Evolutionary conservation across 2,329 filamentous ascomycete species (phyloP).

Genomic region (Ceratocystiopsis minuta): DNA sequence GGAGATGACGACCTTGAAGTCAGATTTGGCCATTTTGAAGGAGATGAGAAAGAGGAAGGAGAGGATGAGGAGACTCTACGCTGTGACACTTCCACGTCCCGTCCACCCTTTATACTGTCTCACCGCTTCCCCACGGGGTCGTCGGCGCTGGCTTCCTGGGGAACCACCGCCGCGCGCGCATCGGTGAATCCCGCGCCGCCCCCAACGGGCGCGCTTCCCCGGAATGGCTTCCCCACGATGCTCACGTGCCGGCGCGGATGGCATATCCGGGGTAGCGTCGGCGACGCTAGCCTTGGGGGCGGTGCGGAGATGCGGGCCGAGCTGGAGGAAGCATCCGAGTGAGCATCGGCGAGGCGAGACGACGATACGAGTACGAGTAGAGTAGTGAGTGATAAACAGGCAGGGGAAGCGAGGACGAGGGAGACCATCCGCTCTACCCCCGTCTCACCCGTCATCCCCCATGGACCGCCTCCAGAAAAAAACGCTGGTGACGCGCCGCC

Average conservation of each 20-base stretch:
- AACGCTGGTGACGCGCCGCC: constrained; percentile 13
- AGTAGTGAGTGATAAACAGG: too few relatives aligned
- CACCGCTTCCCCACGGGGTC: too few relatives aligned
- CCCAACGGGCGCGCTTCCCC: too few relatives aligned
- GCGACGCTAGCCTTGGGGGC: not conserved
- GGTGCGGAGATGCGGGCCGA: not conserved
- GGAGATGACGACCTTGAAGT: constrained; percentile 25
- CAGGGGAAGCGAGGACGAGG: too few relatives aligned
- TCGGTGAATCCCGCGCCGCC: not conserved
- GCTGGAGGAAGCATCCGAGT: not conserved
- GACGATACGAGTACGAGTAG: too few relatives aligned
- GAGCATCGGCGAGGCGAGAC: too few relatives aligned
- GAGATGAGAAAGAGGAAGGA: not conserved
- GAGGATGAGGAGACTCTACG: not conserved
- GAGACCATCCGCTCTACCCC: too few relatives aligned
- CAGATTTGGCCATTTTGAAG: not conserved
- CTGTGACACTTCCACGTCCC: too few relatives aligned
- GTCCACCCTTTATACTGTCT: not conserved
- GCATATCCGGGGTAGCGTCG: not conserved
- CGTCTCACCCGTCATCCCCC: too few relatives aligned
- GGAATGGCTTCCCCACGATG: not conserved
- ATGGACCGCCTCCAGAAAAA: constrained; percentile 14
- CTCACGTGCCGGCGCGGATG: not conserved
- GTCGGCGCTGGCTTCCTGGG: not conserved
- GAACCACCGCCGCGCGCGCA: too few relatives aligned